A percentile compares a stretch with the other conserved stretches of the same genome.
phyloP scores from a whole-genome alignment of 2,329 filamentous ascomycete genomes.

The Apiospora phragmitis region DNA sequence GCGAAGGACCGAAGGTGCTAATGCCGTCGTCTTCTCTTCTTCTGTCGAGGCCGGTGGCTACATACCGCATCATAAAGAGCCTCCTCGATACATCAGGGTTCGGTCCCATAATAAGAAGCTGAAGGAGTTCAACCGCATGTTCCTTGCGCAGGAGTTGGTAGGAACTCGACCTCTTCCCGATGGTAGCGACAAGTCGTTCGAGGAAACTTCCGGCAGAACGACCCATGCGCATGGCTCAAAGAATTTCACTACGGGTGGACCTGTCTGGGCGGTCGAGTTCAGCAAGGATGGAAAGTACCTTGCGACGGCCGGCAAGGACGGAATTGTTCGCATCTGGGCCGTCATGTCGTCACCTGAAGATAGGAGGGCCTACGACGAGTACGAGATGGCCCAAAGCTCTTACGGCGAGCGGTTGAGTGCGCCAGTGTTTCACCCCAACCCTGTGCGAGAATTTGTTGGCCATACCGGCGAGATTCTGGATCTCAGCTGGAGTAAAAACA shows the following conservation, averaged over 20 bases:
- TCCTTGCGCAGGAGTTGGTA: conserved; percentile 87
- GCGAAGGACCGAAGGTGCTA: conserved; percentile 73
- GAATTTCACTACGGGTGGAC: conserved; percentile 53
- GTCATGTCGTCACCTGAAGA: conserved; percentile 84
- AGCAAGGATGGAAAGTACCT: conserved; percentile 89
- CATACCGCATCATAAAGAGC: conserved; percentile 83
- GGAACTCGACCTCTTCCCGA: conserved; percentile 40
- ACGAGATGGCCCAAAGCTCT: conserved; percentile 46
- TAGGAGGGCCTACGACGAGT: conserved; percentile 69
- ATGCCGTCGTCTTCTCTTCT: conserved; percentile 80
- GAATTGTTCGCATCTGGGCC: conserved; percentile 82
- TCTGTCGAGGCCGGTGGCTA: conserved; percentile 72
- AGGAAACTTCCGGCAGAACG: conserved; percentile 10
- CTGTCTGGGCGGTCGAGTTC: conserved; percentile 91
- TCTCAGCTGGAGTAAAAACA: conserved; percentile 98
- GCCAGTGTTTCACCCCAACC: conserved; percentile 82
- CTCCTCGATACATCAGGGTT: conserved; percentile 88
- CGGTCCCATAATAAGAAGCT: conserved; percentile 77
- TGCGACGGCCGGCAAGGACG: conserved; percentile 89
- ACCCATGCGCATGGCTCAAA: conserved; percentile 30
- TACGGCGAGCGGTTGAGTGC: conserved; percentile 72
- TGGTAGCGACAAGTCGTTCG: conserved; percentile 20
- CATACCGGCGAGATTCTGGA: conserved; percentile 87
- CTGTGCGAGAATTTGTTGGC: conserved; percentile 76
- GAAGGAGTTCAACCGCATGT: conserved; percentile 81